Base-by-base conservation (phyloP, 306 rosid species). In the Sophora flavescens region DNA sequence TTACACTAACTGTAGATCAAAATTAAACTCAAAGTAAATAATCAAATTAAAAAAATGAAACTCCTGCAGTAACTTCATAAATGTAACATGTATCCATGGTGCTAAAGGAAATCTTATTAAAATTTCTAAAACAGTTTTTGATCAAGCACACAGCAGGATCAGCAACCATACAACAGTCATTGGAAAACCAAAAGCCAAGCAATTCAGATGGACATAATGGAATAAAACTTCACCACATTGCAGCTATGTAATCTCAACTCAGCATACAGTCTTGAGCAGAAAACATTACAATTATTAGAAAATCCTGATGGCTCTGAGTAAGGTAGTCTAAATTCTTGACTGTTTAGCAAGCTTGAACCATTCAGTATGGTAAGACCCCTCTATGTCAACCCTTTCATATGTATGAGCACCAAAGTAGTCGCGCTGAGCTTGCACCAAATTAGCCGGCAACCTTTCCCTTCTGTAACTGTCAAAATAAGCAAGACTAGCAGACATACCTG, bases 361-460 rank as follows among this genome's bases (percentile, higher is more conserved):
- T 74, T 93, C 97, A 6, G 98, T 91, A 54, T 93, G 98, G 91
- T 85, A 93, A 32, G 96, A 79, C n/a, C 98, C 97, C 41, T 89
- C 93, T 0, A 65, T 28, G 35, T 91, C 98, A 61, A 74, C 76
- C 85, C 97, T 85, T 83, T 93, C 93, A 66, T 91, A 91, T 17
- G 98, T 93, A 80, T 93, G 98, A 70, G 98, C 98, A 54, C 98
- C 97, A 16, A 91, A 93, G 82, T 93, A 93, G 85, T 93, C 98
- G 44, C 98, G 74, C 53, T 93, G 98, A 74, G 98, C 98, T 89
- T 93, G 97, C 80, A 93, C 97, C 89, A 91, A 78, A 80, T 93
- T 93, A 56, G 98, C 97, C 0, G 98, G 96, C 83, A 93, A 81
- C 65, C 91, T 88, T 17, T 64, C 88, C 89, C 98, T 91, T 76